A percentile compares a stretch with the other conserved stretches of the same genome.
These are phyloP conservation scores for Phytopythium chamaehyphon DNA, from an alignment of 352 stramenopile genomes.

Conservation along the genomic window DNA sequence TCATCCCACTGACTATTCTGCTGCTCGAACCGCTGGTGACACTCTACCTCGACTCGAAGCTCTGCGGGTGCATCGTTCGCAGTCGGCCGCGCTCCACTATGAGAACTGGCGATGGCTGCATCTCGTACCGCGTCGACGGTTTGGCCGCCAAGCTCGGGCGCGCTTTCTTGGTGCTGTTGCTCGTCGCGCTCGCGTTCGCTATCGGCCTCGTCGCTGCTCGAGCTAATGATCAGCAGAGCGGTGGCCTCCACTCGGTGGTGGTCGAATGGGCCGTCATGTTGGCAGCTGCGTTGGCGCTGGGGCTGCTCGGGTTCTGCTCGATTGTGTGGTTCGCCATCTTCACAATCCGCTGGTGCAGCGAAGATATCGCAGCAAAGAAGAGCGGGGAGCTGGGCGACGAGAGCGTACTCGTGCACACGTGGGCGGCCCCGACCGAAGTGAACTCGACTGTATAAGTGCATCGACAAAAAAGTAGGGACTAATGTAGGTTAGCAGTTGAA, in stretches of 20 bases:
- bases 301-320: conserved; percentile 42
- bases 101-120: background rate
- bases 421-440: background rate
- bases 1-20: conserved; percentile 31
- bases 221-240: background rate
- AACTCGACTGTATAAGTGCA: background rate
- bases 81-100: background rate
- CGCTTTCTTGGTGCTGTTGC: conserved; percentile 24
- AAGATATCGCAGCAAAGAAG: conserved; percentile 5
- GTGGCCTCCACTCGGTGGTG: conserved; percentile 24
- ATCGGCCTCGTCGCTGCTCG: conserved; percentile 30
- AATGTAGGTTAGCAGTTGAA: background rate
- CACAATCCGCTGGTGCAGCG: conserved; percentile 33
- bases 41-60: conserved; percentile 54
- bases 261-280: conserved; percentile 48
- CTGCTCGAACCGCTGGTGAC: conserved; percentile 52
- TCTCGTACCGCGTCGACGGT: conserved; percentile 1
- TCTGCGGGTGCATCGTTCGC: conserved; percentile 16
- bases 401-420: conserved; percentile 3
- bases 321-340: conserved; percentile 39
- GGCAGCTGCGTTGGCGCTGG: conserved; percentile 33
- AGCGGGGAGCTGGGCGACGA: conserved; percentile 5
- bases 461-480: background rate
- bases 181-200: conserved; percentile 27
- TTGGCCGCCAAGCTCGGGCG: conserved; percentile 13